Base-by-base conservation (phyloP, 225 moss, liverwort and hornwort species). In the Neckera pumila region DNA sequence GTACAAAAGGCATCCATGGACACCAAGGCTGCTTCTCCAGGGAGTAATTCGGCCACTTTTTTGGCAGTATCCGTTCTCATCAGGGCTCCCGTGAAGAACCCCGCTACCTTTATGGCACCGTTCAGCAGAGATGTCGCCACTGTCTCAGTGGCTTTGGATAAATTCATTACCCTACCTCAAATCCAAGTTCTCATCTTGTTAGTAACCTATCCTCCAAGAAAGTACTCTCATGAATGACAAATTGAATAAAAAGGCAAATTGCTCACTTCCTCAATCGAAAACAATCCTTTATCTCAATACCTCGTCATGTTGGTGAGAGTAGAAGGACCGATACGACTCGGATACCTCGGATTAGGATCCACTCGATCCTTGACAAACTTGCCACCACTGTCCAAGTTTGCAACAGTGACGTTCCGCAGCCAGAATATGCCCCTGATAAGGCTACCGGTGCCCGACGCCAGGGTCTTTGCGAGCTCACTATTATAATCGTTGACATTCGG, bases 401-500 rank as follows among this genome's bases (percentile, higher is more conserved):
- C 80, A 56, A 95, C 97, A 16, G 95, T 94, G 25, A 96, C 85
- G 71, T 98, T 94, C 80, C 97, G 92, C 75, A 96, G 86, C 98
- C 98, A 98, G 87, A 98, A 96, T 40, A 98, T 95, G n/a, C 95
- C 97, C 87, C 89, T 90, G 86, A 98, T 98, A 73, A 98, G 89
- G 9, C 95, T 93, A 19, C 98, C 98, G 3, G 97, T 95, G 87
- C 97, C 97, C 10, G 81, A 82, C 14, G 98, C 98, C 81, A 98
- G 92, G 7, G 94, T 93, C 91, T 90, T 95, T 2, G 98, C 95
- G 36, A 94, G 87, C 42, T 80, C 92, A 85, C 96, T 97, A 85
- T 96, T 97, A 84, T 98, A 98, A 60, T 96, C 97, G 71, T 91
- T 89, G 56, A 98, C 98, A 87, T 97, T 97, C 56, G 98, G 98